Evolutionary conservation across 192 early-diverging fungal species (phyloP), one percentile per base, ranked within the genome.

Genomic region (Rhizophlyctis rosea): DNA sequence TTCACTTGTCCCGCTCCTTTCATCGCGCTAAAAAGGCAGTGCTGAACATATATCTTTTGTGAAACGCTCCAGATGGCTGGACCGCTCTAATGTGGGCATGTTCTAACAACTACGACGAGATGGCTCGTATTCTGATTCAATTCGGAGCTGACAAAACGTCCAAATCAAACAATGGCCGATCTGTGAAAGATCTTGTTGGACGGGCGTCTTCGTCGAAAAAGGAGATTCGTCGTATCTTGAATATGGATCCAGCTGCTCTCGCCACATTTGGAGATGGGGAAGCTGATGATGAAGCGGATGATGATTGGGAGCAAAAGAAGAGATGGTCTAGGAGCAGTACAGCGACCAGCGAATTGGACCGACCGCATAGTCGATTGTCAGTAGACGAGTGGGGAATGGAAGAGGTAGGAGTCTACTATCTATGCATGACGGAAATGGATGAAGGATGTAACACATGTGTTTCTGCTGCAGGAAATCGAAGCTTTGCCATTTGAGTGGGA

Each of bases 61-160:
- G n/a, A n/a, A n/a, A 3, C 5, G 3, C 18, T 11, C 3, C 36
- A 73, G 62, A 84, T 49, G 95, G 95, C 13, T 98, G 95, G 95
- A 91, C 95, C 7, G 84, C 93, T 14, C 76, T 95, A 9, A 88
- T 95, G 77, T 98, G 95, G 95, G 92, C 95, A 0, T 90, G 88
- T 32, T 87, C 88, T 59, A 95, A 91, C 74, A 88, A 89, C 68
- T 86, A 92, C 75, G 75, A 80, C 36, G 72, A 81, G n/a, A 75
- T 88, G 27, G 88, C 90, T 24, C 76, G 81, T 56, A 62, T 91
- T 3, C 80, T 98, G 35, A 71, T 95, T 53, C 89, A 88, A 53
- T 61, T 78, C 54, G 90, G 92, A 31, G 95, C 92, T n/a, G 81
- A 81, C 34, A 62, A 54, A 28, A 61, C 65, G 28, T 23, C 60